phyloP scores from a whole-genome alignment of 2,329 filamentous ascomycete species.

The Aureobasidium leucospermi region DNA sequence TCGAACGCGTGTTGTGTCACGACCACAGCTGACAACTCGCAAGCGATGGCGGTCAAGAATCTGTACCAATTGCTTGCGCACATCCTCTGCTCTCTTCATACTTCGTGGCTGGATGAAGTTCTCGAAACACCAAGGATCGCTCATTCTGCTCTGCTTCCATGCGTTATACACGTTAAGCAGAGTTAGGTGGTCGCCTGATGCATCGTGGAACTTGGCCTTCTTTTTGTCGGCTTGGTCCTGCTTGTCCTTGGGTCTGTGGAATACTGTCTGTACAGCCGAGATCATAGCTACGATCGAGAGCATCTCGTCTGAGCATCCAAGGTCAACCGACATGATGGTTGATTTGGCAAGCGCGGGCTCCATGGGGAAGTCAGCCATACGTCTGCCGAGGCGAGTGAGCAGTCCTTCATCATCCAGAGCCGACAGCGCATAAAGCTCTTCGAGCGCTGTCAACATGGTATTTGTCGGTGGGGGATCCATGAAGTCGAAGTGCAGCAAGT shows the following conservation, averaged over 20 bases:
- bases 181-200: conserved; percentile 87
- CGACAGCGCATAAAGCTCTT: conserved; percentile 87
- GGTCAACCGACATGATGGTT: conserved; percentile 77
- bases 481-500: conserved; percentile 93
- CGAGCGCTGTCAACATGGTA: conserved; percentile 91
- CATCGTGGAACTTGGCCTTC: conserved; percentile 95
- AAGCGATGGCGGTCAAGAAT: conserved; percentile 93
- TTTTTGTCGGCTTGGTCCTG: conserved; percentile 94
- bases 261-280: conserved; percentile 68
- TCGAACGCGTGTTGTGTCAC: conserved; percentile 78
- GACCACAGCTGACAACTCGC: conserved; percentile 72
- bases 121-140: conserved; percentile 89
- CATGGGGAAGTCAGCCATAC: conserved; percentile 99
- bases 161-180: conserved; percentile 93
- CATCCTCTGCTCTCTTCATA: conserved; percentile 84
- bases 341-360: conserved; percentile 87
- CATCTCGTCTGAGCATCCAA: conserved; percentile 87
- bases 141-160: conserved; percentile 83
- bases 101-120: conserved; percentile 92
- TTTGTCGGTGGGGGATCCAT: conserved; percentile 98
- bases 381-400: conserved; percentile 80
- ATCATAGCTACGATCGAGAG: conserved; percentile 94
- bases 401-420: conserved; percentile 94
- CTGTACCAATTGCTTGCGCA: conserved; percentile 81
- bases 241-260: conserved; percentile 96